Conservation (phyloP, 148 eudicot genomes). For the Selenicereus undatus region DNA sequence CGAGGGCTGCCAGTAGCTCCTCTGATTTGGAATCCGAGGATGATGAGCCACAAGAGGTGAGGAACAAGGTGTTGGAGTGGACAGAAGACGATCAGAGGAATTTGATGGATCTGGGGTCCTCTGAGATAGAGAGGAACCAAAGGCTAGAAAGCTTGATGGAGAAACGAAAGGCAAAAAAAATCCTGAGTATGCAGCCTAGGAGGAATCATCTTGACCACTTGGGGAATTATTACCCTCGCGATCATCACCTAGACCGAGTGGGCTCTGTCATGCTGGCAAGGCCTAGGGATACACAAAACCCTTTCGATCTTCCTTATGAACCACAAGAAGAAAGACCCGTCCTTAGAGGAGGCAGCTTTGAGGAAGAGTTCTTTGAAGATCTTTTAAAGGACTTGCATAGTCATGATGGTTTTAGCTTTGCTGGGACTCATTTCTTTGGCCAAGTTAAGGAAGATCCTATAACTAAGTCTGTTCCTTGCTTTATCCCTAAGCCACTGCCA, state of each 20-base stretch:
- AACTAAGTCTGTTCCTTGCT: slow-evolving; percentile 19
- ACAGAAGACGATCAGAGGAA: slow-evolving; percentile 54
- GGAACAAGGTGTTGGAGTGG: slow-evolving; percentile 49
- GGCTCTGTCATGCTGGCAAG: neutral
- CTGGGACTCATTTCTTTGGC: slow-evolving; percentile 32
- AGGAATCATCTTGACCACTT: slow-evolving; percentile 29
- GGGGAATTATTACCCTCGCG: slow-evolving; percentile 24
- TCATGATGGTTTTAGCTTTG: slow-evolving; percentile 45
- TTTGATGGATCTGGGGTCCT: slow-evolving; percentile 47
- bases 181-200: slow-evolving; percentile 44
- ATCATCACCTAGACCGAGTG: slow-evolving; percentile 19
- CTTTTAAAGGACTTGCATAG: slow-evolving; percentile 37
- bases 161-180: slow-evolving; percentile 48
- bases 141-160: slow-evolving; percentile 72
- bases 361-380: slow-evolving; percentile 42
- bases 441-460: slow-evolving; percentile 18
- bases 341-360: slow-evolving; percentile 62
- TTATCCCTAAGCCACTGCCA: slow-evolving; percentile 20
- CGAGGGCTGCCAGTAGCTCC: slow-evolving; percentile 18
- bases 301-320: slow-evolving; percentile 86
- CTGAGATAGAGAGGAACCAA: slow-evolving; percentile 59
- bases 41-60: slow-evolving; percentile 29
- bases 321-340: slow-evolving; percentile 74
- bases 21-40: slow-evolving; percentile 24
- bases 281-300: slow-evolving; percentile 30